A percentile compares a stretch with the other conserved stretches of the same genome.
Conservation (phyloP, 2,329 filamentous ascomycete genomes). For the Paraphoma sp. region DNA sequence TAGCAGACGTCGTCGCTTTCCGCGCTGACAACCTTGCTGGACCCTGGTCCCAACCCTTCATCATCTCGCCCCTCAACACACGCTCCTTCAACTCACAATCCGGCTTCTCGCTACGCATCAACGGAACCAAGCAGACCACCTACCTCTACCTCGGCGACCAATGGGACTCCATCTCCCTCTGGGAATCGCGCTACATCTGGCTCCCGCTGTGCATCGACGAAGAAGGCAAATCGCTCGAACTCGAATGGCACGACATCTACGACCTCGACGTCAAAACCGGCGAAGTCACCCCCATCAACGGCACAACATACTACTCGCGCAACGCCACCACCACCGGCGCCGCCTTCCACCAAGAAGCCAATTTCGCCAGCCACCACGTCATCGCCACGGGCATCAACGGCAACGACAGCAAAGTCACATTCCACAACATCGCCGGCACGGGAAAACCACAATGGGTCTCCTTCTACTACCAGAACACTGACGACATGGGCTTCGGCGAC, state of each 20-base stretch:
- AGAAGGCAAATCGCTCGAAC: constrained; percentile 55
- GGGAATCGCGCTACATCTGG: constrained; percentile 66
- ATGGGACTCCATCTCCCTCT: constrained; percentile 64
- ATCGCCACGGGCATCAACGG: constrained; percentile 62
- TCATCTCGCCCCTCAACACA: constrained; percentile 59
- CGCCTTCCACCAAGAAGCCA: constrained; percentile 64
- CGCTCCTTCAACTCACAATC: constrained; percentile 62
- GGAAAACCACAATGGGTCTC: constrained; percentile 64
- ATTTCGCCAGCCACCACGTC: constrained; percentile 55
- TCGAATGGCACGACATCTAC: constrained; percentile 64
- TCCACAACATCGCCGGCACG: constrained; percentile 56
- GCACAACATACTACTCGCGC: constrained; percentile 56
- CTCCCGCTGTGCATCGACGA: constrained; percentile 62
- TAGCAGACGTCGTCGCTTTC: constrained; percentile 61
- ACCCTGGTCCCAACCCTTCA: constrained; percentile 63
- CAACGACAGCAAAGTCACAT: constrained; percentile 62
- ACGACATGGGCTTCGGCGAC: constrained; percentile 66
- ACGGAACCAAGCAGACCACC: constrained; percentile 57
- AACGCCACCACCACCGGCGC: constrained; percentile 55
- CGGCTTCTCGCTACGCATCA: constrained; percentile 57
- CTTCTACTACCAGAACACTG: constrained; percentile 66
- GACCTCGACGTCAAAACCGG: constrained; percentile 62
- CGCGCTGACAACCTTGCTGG: constrained; percentile 59
- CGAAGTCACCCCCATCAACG: constrained; percentile 55
- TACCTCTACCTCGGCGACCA: constrained; percentile 60